These are phyloP conservation scores for Falciphora oryzae DNA, from an alignment of 2,329 filamentous ascomycete genomes.

Conservation along the genomic window DNA sequence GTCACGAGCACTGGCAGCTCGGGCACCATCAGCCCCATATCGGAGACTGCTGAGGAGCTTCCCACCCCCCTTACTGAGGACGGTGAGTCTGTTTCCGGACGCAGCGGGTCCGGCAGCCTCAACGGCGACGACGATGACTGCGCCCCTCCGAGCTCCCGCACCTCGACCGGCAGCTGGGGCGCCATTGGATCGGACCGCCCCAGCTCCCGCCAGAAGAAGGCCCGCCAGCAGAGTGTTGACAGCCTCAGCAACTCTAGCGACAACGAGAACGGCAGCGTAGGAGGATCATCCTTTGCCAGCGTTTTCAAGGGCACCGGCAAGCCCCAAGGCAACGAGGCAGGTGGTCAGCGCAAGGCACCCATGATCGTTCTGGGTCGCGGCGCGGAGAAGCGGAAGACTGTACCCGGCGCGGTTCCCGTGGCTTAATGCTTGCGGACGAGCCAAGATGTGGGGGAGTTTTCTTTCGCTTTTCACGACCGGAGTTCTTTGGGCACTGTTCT, in stretches of 20 bases:
- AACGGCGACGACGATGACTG: conserved; percentile 61
- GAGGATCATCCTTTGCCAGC: conserved; percentile 53
- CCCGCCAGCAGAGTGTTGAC: conserved; percentile 50
- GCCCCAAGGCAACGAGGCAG: conserved; percentile 48
- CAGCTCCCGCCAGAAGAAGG: conserved; percentile 57
- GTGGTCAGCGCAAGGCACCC: conserved; percentile 71
- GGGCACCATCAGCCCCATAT: conserved; percentile 83
- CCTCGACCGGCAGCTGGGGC: conserved; percentile 65
- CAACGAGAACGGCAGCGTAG: conserved; percentile 40
- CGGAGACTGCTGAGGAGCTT: conserved; percentile 64
- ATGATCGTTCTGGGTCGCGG: conserved; percentile 77
- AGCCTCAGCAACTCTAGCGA: conserved; percentile 57
- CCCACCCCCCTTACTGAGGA: conserved; percentile 69
- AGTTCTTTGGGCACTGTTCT: conserved; percentile 4
- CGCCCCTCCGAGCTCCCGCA: conserved; percentile 69
- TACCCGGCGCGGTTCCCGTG: conserved; percentile 12
- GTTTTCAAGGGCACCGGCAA: conserved; percentile 57
- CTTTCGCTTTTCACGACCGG: conserved; percentile 2
- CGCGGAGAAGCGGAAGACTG: conserved; percentile 72
- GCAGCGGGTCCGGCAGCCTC: conserved; percentile 72
- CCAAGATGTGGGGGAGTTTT: conserved; percentile 11
- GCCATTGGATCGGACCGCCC: conserved; percentile 87
- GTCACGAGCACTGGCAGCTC: conserved; percentile 63
- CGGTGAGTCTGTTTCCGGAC: conserved; percentile 66
- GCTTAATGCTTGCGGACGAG: not conserved